Evolutionary conservation across 306 rosid genomes (phyloP), one percentile per base, ranked within the genome.

Genomic region (Acacia acuminata): DNA sequence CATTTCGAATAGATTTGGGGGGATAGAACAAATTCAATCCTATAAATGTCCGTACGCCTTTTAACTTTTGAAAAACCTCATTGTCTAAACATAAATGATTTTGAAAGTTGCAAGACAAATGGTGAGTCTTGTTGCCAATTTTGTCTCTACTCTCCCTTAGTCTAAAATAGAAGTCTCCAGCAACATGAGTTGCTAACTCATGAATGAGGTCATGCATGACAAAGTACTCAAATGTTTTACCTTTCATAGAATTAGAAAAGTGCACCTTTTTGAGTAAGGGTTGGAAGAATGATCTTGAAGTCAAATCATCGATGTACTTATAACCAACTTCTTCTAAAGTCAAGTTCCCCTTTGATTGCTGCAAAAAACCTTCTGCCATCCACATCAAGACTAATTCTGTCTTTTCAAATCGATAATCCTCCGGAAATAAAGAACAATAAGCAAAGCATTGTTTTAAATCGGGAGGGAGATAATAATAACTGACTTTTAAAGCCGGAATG

Each of bases 371-470:
- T 63, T 63, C 68, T 2, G 68, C 68, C 68, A 63, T 63, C 68
- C 68, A 63, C 68, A 63, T 25, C 68, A 63, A 63, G 36, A 63
- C 0, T 10, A 63, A 63, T 63, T 63, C 3, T 20, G 13, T 36
- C 19, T 27, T 63, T 13, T 12, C 10, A 63, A 25, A 25, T 4
- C 4, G 9, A 25, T 71, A 45, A 7, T 71, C 36, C 40, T 71
- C 3, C 2, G 76, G 36, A 24, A 71, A 44, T 14, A 44, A 12
- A 13, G 76, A 71, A 71, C 58, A 71, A 44, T 71, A 71, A 64
- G 3, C 79, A 63, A 83, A 77, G 3, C 81, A 86, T 32, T 68
- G 32, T 19, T 86, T 86, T 4, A 71, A 44, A 45, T 71, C 40
- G 3, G 76, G 11, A 7, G 76, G 76, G 8, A 71, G 76, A n/a